A percentile compares a stretch with the other conserved stretches of the same genome.
Conservation (phyloP, 129 eudicot species). For the Flaveria robusta region DNA sequence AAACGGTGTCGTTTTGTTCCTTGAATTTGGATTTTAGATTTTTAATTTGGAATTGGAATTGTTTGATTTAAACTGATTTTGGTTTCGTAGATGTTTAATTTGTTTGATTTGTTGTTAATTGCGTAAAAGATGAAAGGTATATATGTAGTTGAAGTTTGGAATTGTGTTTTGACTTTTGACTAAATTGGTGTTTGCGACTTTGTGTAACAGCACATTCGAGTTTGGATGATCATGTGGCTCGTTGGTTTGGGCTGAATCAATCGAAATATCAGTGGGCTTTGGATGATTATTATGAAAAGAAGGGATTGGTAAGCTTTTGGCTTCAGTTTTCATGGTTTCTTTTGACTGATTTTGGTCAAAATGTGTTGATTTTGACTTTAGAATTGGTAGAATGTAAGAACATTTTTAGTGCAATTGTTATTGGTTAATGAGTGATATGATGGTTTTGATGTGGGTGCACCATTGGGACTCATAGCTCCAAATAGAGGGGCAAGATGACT, state of each 20-base stretch:
- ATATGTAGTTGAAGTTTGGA: background rate
- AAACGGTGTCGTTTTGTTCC: constrained; percentile 52
- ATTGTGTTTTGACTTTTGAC: constrained; percentile 10
- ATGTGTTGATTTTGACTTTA: background rate
- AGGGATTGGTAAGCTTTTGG: constrained; percentile 51
- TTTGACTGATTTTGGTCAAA: constrained; percentile 2
- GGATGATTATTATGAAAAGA: constrained; percentile 79
- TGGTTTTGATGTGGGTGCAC: no score
- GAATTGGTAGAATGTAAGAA: background rate
- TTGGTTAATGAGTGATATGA: no score
- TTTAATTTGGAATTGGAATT: constrained; percentile 6
- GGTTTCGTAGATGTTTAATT: background rate
- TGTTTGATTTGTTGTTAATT: background rate
- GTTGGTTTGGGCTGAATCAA: constrained; percentile 90
- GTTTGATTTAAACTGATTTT: background rate
- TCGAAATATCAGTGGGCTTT: constrained; percentile 98
- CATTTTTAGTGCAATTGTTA: background rate
- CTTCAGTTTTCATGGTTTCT: background rate
- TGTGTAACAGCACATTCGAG: constrained; percentile 73
- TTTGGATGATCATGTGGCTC: constrained; percentile 80
- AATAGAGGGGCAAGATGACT: no score
- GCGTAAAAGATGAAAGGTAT: no score
- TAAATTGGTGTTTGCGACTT: background rate
- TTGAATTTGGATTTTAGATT: constrained; percentile 15
- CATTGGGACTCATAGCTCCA: no score